These are phyloP conservation scores for Blastobotrys petasosporus DNA, from an alignment of 1,139 yeast genomes.

Conservation along the genomic window DNA sequence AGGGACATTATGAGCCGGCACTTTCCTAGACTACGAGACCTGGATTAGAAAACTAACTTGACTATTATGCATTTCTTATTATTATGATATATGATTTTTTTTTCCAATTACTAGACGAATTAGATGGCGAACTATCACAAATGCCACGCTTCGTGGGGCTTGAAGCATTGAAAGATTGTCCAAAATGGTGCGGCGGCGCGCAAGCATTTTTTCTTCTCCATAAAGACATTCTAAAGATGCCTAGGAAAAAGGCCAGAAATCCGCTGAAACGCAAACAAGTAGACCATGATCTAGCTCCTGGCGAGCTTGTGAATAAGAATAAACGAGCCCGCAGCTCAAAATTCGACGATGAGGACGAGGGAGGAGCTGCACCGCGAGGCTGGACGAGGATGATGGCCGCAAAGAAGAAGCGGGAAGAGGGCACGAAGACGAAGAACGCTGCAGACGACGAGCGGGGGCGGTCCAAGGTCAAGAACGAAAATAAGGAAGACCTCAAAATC, in stretches of 20 bases:
- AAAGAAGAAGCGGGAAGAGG: constrained; percentile 26
- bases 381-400: constrained; percentile 6
- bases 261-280: constrained; percentile 24
- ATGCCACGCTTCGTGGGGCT: too few species aligned
- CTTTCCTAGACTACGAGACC: too few species aligned
- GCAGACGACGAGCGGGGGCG: constrained; percentile 3
- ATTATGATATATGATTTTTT: neutral
- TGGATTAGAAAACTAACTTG: too few species aligned
- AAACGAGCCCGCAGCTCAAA: constrained; percentile 4
- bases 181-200: too few species aligned
- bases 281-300: constrained; percentile 26
- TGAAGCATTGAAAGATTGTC: too few species aligned
- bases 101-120: neutral
- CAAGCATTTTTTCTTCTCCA: too few species aligned
- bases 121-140: too few species aligned
- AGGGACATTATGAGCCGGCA: too few species aligned
- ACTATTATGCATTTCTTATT: neutral
- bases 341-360: constrained; percentile 13
- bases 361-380: constrained; percentile 11
- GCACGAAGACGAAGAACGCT: constrained; percentile 23
- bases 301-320: constrained; percentile 16
- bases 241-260: constrained; percentile 26
- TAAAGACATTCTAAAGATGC: constrained; percentile 17
- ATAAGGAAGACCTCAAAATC: constrained; percentile 19
- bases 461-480: constrained; percentile 1